Conservation (phyloP, 179 eudicot species). For the Amaranthus tricolor region DNA sequence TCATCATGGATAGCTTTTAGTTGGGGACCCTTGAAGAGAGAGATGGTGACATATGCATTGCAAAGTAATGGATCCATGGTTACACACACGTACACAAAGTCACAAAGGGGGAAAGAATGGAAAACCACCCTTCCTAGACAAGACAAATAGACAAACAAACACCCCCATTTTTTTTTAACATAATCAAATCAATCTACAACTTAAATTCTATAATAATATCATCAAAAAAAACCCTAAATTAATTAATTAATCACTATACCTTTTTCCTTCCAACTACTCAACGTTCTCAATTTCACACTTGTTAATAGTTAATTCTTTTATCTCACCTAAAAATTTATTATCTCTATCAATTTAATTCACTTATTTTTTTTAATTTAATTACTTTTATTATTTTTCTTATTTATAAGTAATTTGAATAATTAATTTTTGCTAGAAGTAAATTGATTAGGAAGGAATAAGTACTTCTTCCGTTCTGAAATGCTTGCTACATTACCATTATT, state of each 20-base stretch:
- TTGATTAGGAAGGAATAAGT: too few species aligned
- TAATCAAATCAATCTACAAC: too few species aligned
- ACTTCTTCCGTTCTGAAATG: too few species aligned
- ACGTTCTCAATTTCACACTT: background rate
- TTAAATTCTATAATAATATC: background rate
- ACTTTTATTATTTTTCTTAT: background rate
- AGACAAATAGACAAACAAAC: conserved; percentile 19
- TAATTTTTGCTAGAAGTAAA: background rate
- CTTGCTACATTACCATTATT: too few species aligned
- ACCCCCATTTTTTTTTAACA: background rate
- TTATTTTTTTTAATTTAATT: background rate
- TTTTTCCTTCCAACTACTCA: conserved; percentile 8
- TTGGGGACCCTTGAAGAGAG: conserved; percentile 8
- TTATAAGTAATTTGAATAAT: background rate
- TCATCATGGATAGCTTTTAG: background rate
- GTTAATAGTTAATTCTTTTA: too few species aligned
- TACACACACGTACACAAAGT: conserved; percentile 63
- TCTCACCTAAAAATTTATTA: background rate
- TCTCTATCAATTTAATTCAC: too few species aligned
- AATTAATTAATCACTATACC: background rate
- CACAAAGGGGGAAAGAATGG: too few species aligned
- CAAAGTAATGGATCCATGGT: conserved; percentile 54
- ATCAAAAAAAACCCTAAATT: background rate
- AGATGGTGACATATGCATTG: conserved; percentile 31
- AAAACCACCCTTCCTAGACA: conserved; percentile 15